phyloP scores from a whole-genome alignment of 768 basidiomycete genomes.

The Cubamyces sp. region DNA sequence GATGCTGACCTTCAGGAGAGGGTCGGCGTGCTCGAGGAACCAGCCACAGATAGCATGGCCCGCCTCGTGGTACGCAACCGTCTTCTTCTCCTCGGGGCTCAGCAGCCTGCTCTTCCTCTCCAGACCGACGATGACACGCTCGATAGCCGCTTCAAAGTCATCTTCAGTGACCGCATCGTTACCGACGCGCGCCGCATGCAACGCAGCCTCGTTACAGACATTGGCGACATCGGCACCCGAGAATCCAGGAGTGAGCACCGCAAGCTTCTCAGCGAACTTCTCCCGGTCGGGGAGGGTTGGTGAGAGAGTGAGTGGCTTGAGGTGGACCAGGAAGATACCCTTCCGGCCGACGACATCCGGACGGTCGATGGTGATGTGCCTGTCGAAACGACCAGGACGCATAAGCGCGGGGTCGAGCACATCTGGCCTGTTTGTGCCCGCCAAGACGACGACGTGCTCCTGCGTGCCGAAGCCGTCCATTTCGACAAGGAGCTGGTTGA shows the following conservation, averaged over 20 bases:
- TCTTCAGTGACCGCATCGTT: conserved; percentile 77
- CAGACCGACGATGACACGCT: conserved; percentile 95
- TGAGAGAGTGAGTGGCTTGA: conserved; percentile 77
- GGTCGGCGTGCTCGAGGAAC: conserved; percentile 98
- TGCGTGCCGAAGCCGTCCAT: conserved; percentile 99
- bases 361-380: conserved; percentile 93
- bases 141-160: conserved; percentile 97
- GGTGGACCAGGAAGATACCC: conserved; percentile 93
- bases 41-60: conserved; percentile 98
- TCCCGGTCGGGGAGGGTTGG: conserved; percentile 52
- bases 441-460: conserved; percentile 94
- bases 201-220: conserved; percentile 96
- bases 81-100: conserved; percentile 96
- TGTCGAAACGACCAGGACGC: conserved; percentile 97
- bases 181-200: conserved; percentile 88
- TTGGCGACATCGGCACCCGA: conserved; percentile 99
- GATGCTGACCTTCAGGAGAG: conserved; percentile 96
- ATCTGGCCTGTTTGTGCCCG: conserved; percentile 96
- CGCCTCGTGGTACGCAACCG: conserved; percentile 98
- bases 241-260: conserved; percentile 96
- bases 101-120: conserved; percentile 95
- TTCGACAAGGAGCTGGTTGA: conserved; percentile 97
- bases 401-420: conserved; percentile 94
- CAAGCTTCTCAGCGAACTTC: conserved; percentile 86
- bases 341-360: conserved; percentile 94